Conservation (phyloP, 2,329 filamentous ascomycete genomes). For the Zymoseptoria brevis region DNA sequence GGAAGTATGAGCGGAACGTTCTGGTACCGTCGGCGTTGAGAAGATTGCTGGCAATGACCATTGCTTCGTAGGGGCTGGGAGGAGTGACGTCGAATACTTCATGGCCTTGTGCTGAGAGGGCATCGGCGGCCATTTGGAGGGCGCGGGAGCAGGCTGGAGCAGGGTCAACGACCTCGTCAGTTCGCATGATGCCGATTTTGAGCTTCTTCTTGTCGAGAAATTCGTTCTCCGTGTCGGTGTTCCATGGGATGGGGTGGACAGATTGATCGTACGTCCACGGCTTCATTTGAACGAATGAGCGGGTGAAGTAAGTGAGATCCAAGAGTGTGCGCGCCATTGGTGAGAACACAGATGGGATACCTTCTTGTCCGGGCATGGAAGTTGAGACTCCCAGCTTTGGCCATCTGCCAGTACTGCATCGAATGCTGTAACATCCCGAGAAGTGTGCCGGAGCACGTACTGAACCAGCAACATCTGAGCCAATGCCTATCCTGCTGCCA, state of each 20-base stretch:
- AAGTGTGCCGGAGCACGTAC: constrained; percentile 83
- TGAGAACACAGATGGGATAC: constrained; percentile 79
- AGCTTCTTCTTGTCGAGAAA: constrained; percentile 57
- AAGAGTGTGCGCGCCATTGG: constrained; percentile 83
- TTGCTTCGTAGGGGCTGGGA: constrained; percentile 57
- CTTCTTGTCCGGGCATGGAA: constrained; percentile 88
- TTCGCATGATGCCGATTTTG: constrained; percentile 67
- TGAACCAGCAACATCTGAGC: constrained; percentile 83
- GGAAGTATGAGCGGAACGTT: constrained; percentile 70
- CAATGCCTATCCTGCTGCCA: constrained; percentile 77
- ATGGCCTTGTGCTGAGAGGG: constrained; percentile 65
- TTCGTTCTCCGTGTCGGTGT: constrained; percentile 52
- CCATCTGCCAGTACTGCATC: constrained; percentile 85
- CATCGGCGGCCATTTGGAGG: constrained; percentile 60
- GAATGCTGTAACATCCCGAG: constrained; percentile 77
- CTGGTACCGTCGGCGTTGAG: constrained; percentile 77
- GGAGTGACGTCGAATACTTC: constrained; percentile 56
- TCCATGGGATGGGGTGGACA: constrained; percentile 79
- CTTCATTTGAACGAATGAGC: constrained; percentile 67
- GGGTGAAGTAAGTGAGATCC: constrained; percentile 78
- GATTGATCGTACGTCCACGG: constrained; percentile 85
- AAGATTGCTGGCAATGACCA: constrained; percentile 69
- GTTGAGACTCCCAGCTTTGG: constrained; percentile 76
- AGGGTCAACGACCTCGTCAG: constrained; percentile 68
- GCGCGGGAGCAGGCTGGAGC: constrained; percentile 76